Conservation (phyloP, 805 yeast genomes). For the Candida vaughaniae region DNA sequence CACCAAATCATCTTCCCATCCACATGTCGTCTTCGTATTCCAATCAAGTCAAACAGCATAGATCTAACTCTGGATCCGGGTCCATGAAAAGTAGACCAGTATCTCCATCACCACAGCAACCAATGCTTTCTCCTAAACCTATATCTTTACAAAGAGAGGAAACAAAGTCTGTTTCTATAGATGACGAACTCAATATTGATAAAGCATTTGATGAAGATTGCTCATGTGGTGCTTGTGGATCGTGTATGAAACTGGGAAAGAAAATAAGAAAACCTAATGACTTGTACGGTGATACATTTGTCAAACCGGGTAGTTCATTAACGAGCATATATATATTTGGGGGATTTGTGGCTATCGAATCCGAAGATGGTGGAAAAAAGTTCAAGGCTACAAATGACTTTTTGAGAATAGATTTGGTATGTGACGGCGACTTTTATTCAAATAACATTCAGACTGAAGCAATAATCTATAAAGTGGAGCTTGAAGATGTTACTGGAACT, state of each 20-base stretch:
- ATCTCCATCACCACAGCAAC: conserved; percentile 18
- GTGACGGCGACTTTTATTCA: conserved; percentile 12
- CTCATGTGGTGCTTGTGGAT: conserved; percentile 2
- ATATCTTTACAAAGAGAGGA: background rate
- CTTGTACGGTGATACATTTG: conserved; percentile 14
- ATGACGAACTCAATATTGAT: conserved; percentile 1
- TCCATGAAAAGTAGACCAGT: conserved; percentile 19
- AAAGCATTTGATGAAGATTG: background rate
- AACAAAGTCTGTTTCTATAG: background rate
- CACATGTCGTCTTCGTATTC: conserved; percentile 24
- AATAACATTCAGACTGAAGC: conserved; percentile 16
- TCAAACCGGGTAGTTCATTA: conserved; percentile 18
- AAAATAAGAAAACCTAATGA: conserved; percentile 7
- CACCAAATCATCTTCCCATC: conserved; percentile 10
- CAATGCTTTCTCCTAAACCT: conserved; percentile 7
- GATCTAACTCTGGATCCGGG: conserved; percentile 27
- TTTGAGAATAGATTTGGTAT: conserved; percentile 32
- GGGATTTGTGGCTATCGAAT: conserved; percentile 25
- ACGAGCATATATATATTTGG: conserved; percentile 39
- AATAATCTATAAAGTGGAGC: conserved; percentile 13
- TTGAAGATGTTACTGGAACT: conserved; percentile 13
- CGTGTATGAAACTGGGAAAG: conserved; percentile 1
- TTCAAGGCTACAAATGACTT: conserved; percentile 35
- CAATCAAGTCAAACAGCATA: conserved; percentile 29
- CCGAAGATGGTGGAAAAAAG: conserved; percentile 5